Base-by-base conservation (phyloP, 345 rosid species). In the Crucihimalaya himalaica region DNA sequence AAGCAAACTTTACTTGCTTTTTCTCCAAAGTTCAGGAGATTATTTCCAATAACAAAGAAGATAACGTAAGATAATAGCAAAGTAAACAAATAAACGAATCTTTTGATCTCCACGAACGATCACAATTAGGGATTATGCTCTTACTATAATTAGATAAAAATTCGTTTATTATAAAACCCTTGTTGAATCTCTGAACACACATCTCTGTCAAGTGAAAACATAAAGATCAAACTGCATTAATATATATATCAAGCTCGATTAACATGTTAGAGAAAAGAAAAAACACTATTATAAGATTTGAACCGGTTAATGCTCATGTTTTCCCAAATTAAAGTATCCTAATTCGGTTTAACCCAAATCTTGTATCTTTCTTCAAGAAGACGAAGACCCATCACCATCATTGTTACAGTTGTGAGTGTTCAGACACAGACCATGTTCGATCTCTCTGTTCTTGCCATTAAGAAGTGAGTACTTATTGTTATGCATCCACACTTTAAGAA, bases 401-500 rank as follows among this genome's bases (percentile, higher is more conserved):
- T 52, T 67, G 73, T 45, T 67, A 32, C 40, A 55, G 64, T 34
- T 45, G 54, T 51, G 37, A 56, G 37, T 63, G 47, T 72, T 70
- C 23, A 79, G 58, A 70, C 66, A 76, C 52, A 75, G 69, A 60
- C 50, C 27, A 45, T 39, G 66, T 18, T 58, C 58, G 62, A 57
- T 70, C 72, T 64, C 77, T 66, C 54, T 73, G 66, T 16, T 70
- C 67, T 62, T 79, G 58, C 66, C 83, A 69, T 83, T 84, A 53
- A 79, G 80, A n/a, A 78, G 62, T 42, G 64, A 81, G 53, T 80
- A 80, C 80, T 88, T 92, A 77, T 89, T 83, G 66, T 92, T 92
- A 54, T 92, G 95, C 87, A 92, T 89, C 97, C 96, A 89, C 0
- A 89, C 91, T 75, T 86, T 91, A 71, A 92, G 78, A n/a, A 89